These are phyloP conservation scores for Triticum dicoccoides DNA, from an alignment of 176 grass and related monocot species.

Conservation along the genomic window DNA sequence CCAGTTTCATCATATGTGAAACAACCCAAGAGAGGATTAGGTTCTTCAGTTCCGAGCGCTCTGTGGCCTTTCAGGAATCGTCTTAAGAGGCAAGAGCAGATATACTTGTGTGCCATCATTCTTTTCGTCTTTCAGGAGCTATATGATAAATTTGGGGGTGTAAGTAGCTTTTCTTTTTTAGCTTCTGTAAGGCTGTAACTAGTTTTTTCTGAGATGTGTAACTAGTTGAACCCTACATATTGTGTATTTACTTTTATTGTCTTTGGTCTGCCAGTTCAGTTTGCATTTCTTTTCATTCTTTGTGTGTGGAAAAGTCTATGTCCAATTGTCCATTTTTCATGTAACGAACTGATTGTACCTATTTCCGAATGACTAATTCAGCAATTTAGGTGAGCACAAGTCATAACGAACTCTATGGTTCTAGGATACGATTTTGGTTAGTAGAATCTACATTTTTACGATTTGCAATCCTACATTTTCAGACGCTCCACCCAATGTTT, in stretches of 20 bases:
- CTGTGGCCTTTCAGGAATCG: background rate
- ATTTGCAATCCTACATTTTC: too few species aligned
- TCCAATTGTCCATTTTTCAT: background rate
- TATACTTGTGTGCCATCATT: constrained; percentile 23
- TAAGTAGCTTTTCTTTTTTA: background rate
- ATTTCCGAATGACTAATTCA: background rate
- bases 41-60: constrained; percentile 6
- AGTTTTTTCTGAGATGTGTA: background rate
- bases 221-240: constrained; percentile 11
- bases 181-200: background rate
- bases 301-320: background rate
- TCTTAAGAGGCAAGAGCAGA: constrained; percentile 11
- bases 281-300: background rate
- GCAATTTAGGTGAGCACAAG: too few species aligned
- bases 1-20: constrained; percentile 16
- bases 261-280: background rate
- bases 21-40: constrained; percentile 26
- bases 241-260: background rate
- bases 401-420: too few species aligned
- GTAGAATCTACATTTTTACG: too few species aligned
- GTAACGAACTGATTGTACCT: background rate
- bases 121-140: constrained; percentile 2
- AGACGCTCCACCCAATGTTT: too few species aligned
- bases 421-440: too few species aligned
- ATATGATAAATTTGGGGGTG: constrained; percentile 21